Evolutionary conservation across 108 stramenopile species (phyloP).

Genomic region (Bacterosira constricta): DNA sequence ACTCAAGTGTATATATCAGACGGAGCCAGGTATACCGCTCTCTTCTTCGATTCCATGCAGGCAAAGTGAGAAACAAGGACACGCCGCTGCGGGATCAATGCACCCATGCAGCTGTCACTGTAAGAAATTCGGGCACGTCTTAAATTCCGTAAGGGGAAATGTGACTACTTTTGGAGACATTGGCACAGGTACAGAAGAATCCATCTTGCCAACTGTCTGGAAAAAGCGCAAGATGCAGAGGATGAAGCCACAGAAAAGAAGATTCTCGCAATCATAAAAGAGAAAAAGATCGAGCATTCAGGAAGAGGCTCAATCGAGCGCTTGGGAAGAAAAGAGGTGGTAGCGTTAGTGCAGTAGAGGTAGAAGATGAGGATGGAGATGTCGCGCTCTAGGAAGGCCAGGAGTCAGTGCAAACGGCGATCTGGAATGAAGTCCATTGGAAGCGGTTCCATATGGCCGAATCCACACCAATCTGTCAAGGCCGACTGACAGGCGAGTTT

Average conservation of each 20-base stretch:
- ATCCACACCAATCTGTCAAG: not conserved
- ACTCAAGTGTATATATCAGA: slow-evolving; percentile 15
- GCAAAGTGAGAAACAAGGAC: slow-evolving; percentile 11
- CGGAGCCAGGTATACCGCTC: slow-evolving; percentile 15
- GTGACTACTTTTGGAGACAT: slow-evolving; percentile 14
- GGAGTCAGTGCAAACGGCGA: too few relatives aligned
- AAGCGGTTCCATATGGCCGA: too few relatives aligned
- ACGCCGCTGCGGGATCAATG: not conserved
- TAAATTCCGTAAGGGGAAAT: slow-evolving; percentile 8
- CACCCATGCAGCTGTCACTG: slow-evolving; percentile 1
- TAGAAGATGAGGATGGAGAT: not conserved
- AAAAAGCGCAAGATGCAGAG: not conserved
- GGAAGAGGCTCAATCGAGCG: slow-evolving; percentile 3
- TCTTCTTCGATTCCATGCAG: slow-evolving; percentile 3
- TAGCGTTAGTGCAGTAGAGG: slow-evolving; percentile 18
- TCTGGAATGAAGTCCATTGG: too few relatives aligned
- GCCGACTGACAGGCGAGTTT: not conserved
- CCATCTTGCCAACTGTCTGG: slow-evolving; percentile 3
- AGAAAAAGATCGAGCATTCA: slow-evolving; percentile 18
- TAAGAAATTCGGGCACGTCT: slow-evolving; percentile 1
- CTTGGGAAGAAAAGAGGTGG: not conserved
- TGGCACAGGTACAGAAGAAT: slow-evolving; percentile 4
- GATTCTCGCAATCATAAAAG: slow-evolving; percentile 21
- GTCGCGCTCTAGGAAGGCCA: too few relatives aligned
- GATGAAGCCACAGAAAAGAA: slow-evolving; percentile 4